These are phyloP conservation scores for Breynia disticha DNA, from an alignment of 441 rosid species.

Conservation along the genomic window DNA sequence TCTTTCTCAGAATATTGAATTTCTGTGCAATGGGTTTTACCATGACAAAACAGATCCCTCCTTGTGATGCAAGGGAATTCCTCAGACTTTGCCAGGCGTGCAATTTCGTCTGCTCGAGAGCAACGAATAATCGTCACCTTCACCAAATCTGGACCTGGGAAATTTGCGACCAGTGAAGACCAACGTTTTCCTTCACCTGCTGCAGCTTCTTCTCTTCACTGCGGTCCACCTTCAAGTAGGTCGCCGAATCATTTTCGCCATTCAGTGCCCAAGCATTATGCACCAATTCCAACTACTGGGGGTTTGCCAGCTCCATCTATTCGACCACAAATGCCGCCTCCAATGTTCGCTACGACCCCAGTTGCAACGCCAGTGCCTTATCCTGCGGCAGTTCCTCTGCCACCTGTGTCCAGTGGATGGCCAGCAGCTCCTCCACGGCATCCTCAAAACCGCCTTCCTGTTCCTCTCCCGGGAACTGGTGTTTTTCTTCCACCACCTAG, in stretches of 20 bases:
- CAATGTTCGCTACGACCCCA: slow-evolving; percentile 38
- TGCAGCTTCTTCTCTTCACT: slow-evolving; percentile 29
- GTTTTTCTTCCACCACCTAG: slow-evolving; percentile 79
- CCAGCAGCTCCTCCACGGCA: slow-evolving; percentile 46
- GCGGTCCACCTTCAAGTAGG: slow-evolving; percentile 55
- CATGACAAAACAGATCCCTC: slow-evolving; percentile 44
- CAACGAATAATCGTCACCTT: slow-evolving; percentile 74
- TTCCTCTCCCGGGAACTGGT: slow-evolving; percentile 65
- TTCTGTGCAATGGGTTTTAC: neutral
- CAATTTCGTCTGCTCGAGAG: slow-evolving; percentile 51
- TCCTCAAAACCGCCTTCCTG: slow-evolving; percentile 46
- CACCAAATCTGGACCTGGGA: slow-evolving; percentile 51
- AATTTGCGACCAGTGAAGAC: slow-evolving; percentile 25
- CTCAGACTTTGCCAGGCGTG: slow-evolving; percentile 69
- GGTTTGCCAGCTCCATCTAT: slow-evolving; percentile 52
- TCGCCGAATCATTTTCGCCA: slow-evolving; percentile 46
- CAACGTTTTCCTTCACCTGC: slow-evolving; percentile 28
- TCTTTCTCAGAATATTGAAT: neutral
- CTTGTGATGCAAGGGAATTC: slow-evolving; percentile 69
- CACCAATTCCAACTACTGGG: slow-evolving; percentile 36
- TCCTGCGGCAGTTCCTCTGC: slow-evolving; percentile 50
- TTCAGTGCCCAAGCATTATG: slow-evolving; percentile 46
- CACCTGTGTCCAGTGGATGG: slow-evolving; percentile 57
- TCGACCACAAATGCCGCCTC: slow-evolving; percentile 41
- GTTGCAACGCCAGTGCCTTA: slow-evolving; percentile 46